A percentile compares a stretch with the other conserved stretches of the same genome.
phyloP scores from a whole-genome alignment of 1,139 yeast species.

The Pneumocystis oryctolagi region DNA sequence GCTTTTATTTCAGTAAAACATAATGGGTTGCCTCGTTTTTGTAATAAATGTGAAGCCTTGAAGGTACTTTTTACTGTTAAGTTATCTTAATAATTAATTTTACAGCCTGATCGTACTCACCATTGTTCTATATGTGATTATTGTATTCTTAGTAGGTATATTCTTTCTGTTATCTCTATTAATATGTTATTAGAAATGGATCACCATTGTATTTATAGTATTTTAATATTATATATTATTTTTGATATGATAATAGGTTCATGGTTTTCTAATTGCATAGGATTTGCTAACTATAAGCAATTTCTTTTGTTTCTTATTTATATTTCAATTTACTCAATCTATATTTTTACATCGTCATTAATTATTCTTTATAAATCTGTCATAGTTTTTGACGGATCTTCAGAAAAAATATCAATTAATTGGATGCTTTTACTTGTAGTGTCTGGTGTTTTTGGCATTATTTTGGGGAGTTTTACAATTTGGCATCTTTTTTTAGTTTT shows the following conservation, averaged over 20 bases:
- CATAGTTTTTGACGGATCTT: neutral
- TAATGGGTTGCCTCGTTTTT: slow-evolving; percentile 10
- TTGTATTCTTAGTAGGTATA: slow-evolving; percentile 8
- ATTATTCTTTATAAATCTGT: slow-evolving; percentile 2
- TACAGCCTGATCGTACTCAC: slow-evolving; percentile 11
- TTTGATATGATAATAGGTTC: slow-evolving; percentile 29
- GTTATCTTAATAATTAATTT: neutral
- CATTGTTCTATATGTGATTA: slow-evolving; percentile 9
- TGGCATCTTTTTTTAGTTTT: slow-evolving; percentile 45
- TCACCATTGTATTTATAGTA: neutral
- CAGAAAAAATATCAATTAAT: slow-evolving; percentile 26
- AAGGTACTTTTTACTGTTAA: slow-evolving; percentile 1
- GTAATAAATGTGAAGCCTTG: slow-evolving; percentile 8
- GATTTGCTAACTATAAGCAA: slow-evolving; percentile 62
- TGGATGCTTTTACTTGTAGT: slow-evolving; percentile 47
- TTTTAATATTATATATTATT: neutral
- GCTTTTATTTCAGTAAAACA: slow-evolving; percentile 10
- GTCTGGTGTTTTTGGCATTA: slow-evolving; percentile 46
- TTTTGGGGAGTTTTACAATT: slow-evolving; percentile 43
- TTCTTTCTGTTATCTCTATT: neutral
- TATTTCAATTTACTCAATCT: slow-evolving; percentile 35
- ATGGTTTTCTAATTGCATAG: slow-evolving; percentile 87
- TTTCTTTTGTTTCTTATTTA: slow-evolving; percentile 62
- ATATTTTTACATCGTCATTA: slow-evolving; percentile 24
- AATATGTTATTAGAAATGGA: slow-evolving; percentile 8